Evolutionary conservation across 768 basidiomycete species (phyloP).

Genomic region (Rhodotorula graminis): DNA sequence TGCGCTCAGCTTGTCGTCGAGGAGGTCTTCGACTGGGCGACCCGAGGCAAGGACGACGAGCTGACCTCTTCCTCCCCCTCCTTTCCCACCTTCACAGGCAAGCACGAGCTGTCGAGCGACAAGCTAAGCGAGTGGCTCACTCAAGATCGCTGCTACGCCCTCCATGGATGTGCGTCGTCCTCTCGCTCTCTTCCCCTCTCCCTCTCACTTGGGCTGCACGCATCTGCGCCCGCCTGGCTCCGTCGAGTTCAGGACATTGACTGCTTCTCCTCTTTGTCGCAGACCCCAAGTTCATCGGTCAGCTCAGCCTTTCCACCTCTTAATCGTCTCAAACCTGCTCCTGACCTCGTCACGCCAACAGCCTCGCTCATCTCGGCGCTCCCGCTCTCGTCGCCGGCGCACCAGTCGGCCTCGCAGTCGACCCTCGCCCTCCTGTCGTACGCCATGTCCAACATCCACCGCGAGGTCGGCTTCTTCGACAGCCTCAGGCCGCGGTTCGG

Average conservation of each 20-base stretch:
- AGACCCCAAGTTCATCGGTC: conserved; percentile 63
- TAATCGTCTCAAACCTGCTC: not conserved
- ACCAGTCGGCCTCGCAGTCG: conserved; percentile 3
- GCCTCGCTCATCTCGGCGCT: conserved; percentile 58
- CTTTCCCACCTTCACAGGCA: conserved; percentile 50
- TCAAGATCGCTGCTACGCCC: conserved; percentile 70
- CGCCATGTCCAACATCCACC: conserved; percentile 53
- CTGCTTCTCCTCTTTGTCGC: not conserved
- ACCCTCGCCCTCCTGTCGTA: conserved; percentile 23
- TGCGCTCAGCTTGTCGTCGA: conserved; percentile 51
- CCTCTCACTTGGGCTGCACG: too few species aligned
- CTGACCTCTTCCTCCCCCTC: too few species aligned
- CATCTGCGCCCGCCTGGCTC: too few species aligned
- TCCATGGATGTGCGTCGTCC: conserved; percentile 54
- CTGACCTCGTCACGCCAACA: not conserved
- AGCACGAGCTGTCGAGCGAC: conserved; percentile 52
- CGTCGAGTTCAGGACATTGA: not conserved
- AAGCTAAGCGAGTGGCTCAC: conserved; percentile 62
- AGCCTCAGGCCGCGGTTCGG: conserved; percentile 52
- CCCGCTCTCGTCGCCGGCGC: conserved; percentile 47
- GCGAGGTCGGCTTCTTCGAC: conserved; percentile 61
- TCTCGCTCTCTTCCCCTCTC: not conserved
- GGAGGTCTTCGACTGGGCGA: too few species aligned
- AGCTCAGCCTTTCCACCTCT: conserved; percentile 42
- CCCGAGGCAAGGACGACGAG: too few species aligned